Evolutionary conservation across 2,329 filamentous ascomycete genomes (phyloP).

Genomic region (Volutella citrinella): DNA sequence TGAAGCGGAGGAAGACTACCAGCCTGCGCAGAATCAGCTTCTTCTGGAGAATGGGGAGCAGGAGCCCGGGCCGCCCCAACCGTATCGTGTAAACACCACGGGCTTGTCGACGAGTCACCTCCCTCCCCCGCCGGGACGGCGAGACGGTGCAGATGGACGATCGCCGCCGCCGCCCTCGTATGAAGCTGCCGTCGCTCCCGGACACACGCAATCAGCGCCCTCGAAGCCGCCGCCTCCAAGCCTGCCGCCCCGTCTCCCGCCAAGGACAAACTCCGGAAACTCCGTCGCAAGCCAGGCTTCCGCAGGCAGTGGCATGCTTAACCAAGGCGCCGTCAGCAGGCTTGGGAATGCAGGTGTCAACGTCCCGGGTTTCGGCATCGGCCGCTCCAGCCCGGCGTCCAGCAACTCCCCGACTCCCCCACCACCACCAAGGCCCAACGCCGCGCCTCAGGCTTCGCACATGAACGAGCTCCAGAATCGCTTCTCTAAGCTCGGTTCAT

Average conservation of each 20-base stretch:
- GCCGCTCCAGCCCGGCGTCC: conserved; percentile 33
- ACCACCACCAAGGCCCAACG: conserved; percentile 21
- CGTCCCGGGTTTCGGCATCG: conserved; percentile 76
- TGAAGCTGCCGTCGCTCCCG: conserved; percentile 22
- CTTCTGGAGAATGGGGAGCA: conserved; percentile 15
- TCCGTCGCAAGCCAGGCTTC: conserved; percentile 19
- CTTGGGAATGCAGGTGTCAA: conserved; percentile 73
- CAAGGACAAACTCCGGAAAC: conserved; percentile 38
- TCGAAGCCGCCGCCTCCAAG: conserved; percentile 47
- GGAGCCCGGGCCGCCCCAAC: conserved; percentile 52
- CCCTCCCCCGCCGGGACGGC: conserved; percentile 65
- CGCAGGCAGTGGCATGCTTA: conserved; percentile 33
- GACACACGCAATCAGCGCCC: conserved; percentile 24
- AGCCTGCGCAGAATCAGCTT: conserved; percentile 9
- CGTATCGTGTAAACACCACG: conserved; percentile 68
- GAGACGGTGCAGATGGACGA: conserved; percentile 37
- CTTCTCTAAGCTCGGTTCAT: conserved; percentile 54
- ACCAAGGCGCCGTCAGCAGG: conserved; percentile 59
- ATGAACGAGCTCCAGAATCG: conserved; percentile 66
- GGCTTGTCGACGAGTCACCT: conserved; percentile 67
- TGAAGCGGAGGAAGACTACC: conserved; percentile 13
- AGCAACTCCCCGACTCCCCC: conserved; percentile 25
- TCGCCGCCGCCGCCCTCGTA: conserved; percentile 30
- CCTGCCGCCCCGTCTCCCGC: conserved; percentile 66
- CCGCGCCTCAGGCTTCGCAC: conserved; percentile 34